Base-by-base conservation (phyloP, 1,284 basidiomycete species). In the Hemileia vastatrix region DNA sequence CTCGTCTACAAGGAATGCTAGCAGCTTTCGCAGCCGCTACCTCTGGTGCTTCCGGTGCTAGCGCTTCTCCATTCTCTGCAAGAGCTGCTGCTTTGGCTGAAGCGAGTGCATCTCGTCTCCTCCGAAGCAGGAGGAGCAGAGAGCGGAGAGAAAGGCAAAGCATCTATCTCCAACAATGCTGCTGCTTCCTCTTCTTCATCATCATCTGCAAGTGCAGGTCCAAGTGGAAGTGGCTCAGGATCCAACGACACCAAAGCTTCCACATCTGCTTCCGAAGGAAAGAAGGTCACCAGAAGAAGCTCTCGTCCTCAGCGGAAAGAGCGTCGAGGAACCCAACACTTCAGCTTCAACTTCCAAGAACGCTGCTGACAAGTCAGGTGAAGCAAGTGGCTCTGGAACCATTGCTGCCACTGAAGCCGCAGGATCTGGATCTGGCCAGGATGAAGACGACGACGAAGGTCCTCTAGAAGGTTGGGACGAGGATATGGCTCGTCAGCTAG, bases 381-480 rank as follows among this genome's bases (percentile, higher is more conserved):
- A 23, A 15, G 8, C 60, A 13, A 15, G n/a, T 57, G 75, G 75
- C 47, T 70, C 75, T 24, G 70, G 68, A 18, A 68, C 66, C 24
- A 45, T 54, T 48, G 67, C 71, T n/a, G 71, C 65, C 8, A 67
- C 64, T n/a, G 58, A 48, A 24, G 77, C 78, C 59, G 77, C 78
- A n/a, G 79, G 79, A 52, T 81, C 79, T 53, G n/a, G n/a, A n/a
- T n/a, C n/a, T n/a, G n/a, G n/a, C n/a, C n/a, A 62, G 51, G 70
- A 67, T 52, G 79, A 79, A 75, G 80, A 80, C 50, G 81, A 80
- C 65, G 85, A 86, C 75, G 88, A 90, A 33, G 89, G 87, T 49
- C 89, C 89, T 54, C 86, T 84, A 66, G 89, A 92, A 61, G 89
- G 91, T 80, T 88, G 90, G 79, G 87, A 90, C 71, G 81, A n/a